phyloP scores from a whole-genome alignment of 352 stramenopile species.

The Phytophthora fragariaefolia region DNA sequence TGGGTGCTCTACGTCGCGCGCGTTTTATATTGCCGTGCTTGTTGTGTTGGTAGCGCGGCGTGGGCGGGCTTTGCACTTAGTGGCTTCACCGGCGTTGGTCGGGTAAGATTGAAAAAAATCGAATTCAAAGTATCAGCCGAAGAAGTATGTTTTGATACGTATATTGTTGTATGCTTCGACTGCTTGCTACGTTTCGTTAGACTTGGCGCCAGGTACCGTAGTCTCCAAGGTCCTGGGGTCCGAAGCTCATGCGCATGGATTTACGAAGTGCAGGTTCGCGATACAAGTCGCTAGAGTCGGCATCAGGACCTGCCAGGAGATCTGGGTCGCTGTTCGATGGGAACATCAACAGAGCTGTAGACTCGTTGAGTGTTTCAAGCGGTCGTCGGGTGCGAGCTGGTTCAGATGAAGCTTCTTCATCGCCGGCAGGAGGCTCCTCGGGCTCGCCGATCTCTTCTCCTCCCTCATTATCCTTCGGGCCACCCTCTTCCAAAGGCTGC shows the following conservation, averaged over 20 bases:
- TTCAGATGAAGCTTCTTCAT: constrained; percentile 36
- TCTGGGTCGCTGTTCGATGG: constrained; percentile 43
- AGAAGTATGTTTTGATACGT: neutral
- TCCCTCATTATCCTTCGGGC: constrained; percentile 10
- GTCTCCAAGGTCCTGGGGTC: constrained; percentile 47
- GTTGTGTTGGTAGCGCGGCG: constrained; percentile 17
- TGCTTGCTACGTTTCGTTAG: constrained; percentile 9
- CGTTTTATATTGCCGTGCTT: constrained; percentile 27
- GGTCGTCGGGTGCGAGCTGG: constrained; percentile 5
- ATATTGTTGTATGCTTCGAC: neutral
- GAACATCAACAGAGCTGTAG: constrained; percentile 48
- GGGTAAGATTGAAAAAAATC: neutral
- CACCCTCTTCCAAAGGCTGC: constrained; percentile 26
- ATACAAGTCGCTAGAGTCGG: constrained; percentile 75
- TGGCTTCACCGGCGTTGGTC: neutral
- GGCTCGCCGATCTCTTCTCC: constrained; percentile 24
- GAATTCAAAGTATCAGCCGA: too few relatives aligned
- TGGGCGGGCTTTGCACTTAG: constrained; percentile 2
- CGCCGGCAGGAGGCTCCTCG: constrained; percentile 32
- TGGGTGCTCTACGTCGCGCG: neutral
- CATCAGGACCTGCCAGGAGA: constrained; percentile 28
- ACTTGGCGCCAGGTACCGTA: constrained; percentile 55
- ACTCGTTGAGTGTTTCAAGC: constrained; percentile 38
- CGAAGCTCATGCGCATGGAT: constrained; percentile 54
- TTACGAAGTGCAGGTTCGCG: constrained; percentile 71